These are phyloP conservation scores for Hypomontagnella monticulosa DNA, from an alignment of 495 filamentous ascomycete species.

Conservation along the genomic window DNA sequence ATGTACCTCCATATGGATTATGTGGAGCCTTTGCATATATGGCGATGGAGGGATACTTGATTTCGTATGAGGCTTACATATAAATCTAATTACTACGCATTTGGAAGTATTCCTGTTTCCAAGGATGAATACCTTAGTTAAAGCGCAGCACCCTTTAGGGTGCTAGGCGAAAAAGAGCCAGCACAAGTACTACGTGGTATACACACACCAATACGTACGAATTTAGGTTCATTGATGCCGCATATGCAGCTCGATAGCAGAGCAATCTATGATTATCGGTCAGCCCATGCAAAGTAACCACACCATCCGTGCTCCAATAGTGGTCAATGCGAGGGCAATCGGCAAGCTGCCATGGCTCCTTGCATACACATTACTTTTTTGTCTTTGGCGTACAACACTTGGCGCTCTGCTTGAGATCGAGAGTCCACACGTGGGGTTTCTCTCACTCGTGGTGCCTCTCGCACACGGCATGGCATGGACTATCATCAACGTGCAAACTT, in stretches of 20 bases:
- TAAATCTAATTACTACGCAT: no score
- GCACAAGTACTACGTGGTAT: slow-evolving; percentile 8
- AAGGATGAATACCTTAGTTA: no score
- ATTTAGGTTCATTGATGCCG: slow-evolving; percentile 37
- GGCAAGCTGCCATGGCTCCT: slow-evolving; percentile 45
- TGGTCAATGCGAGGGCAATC: slow-evolving; percentile 45
- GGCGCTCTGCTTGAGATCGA: slow-evolving; percentile 24
- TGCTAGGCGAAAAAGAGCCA: no score
- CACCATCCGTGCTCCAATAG: slow-evolving; percentile 33
- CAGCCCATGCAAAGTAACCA: slow-evolving; percentile 44
- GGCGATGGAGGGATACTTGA: no score
- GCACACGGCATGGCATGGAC: slow-evolving; percentile 36
- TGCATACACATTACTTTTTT: slow-evolving; percentile 43
- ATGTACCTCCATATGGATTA: no score
- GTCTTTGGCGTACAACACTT: slow-evolving; percentile 33
- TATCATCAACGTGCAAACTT: slow-evolving; percentile 40
- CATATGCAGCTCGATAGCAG: slow-evolving; percentile 41
- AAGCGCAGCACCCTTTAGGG: no score
- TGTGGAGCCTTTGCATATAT: no score
- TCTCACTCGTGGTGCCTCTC: slow-evolving; percentile 34
- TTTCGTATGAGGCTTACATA: no score
- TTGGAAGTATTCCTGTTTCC: no score
- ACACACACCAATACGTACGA: slow-evolving; percentile 20
- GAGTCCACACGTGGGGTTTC: slow-evolving; percentile 39
- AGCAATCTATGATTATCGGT: slow-evolving; percentile 48